Evolutionary conservation across 2,329 filamentous ascomycete species (phyloP), one percentile per base, ranked within the genome.

Genomic region (Celoporthe dispersa): DNA sequence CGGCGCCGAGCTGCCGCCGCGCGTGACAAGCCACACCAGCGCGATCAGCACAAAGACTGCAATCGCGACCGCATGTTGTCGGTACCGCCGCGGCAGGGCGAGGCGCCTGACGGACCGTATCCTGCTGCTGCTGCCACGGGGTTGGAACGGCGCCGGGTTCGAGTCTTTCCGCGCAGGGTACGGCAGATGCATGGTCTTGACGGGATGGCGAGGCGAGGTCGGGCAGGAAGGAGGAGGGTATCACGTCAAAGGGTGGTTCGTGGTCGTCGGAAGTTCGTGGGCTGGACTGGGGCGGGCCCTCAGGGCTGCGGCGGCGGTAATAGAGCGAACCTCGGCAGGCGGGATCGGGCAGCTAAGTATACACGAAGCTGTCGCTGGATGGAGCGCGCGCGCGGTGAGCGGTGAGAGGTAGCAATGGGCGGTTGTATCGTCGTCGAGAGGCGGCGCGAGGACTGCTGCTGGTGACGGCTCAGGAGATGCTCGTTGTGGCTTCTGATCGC

Each of bases 141-240:
- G 85, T 73, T 86, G 85, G 81, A 93, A 95, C 39, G 91, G 90
- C 74, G 90, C 88, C 74, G 92, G 89, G 78, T 91, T 90, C 74
- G 92, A 95, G 77, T 88, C 90, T 83, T 95, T 97, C 80, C 94
- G 91, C 77, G 93, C 89, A 68, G 94, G 94, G 76, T 97, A 90
- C 73, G 94, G 94, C 85, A 95, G 94, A 80, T 97, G 94, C 94
- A 97, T 96, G 75, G 76, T 84, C n/a, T 22, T 22, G 44, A 48
- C 19, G 22, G 16, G 77, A 35, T 37, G 25, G 31, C 25, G 44
- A 33, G 22, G 22, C 35, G 12, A 44, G 5, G 33, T 39, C 22
- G 22, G 44, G 35, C 22, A 31, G 11, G 55, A 41, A 62, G 53
- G 9, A 37, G 22, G 55, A 53, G 65, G 53, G 12, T 44, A 33